Evolutionary conservation across 2,329 filamentous ascomycete genomes (phyloP).

Genomic region (Curvularia eragrostidis): DNA sequence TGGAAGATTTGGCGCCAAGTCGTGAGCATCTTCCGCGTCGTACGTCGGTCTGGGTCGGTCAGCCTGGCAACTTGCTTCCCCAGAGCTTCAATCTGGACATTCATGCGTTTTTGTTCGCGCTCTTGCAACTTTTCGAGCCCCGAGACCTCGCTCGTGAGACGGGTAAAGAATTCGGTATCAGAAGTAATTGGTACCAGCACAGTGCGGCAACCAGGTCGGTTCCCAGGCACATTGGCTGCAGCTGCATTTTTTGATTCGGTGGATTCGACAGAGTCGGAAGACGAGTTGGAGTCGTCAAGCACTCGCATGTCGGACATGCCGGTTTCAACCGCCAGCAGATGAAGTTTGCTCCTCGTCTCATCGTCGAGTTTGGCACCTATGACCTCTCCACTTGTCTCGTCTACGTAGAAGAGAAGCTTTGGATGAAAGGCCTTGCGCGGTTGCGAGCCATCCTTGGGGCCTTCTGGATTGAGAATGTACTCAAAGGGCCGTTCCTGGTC

Average conservation of each 20-base stretch:
- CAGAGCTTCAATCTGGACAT: constrained; percentile 67
- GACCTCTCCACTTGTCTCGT: constrained; percentile 69
- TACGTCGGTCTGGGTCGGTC: constrained; percentile 68
- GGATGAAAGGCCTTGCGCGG: constrained; percentile 61
- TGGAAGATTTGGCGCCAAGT: constrained; percentile 84
- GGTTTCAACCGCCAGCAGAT: constrained; percentile 63
- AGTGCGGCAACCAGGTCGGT: constrained; percentile 45
- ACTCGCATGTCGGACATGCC: constrained; percentile 51
- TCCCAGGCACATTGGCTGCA: constrained; percentile 6
- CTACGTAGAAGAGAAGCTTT: constrained; percentile 72
- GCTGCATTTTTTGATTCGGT: background rate
- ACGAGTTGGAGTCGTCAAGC: constrained; percentile 35
- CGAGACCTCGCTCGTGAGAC: constrained; percentile 73
- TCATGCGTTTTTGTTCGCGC: constrained; percentile 69
- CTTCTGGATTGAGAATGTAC: constrained; percentile 43
- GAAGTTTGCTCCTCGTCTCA: constrained; percentile 68
- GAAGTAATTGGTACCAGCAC: constrained; percentile 80
- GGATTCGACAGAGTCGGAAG: constrained; percentile 12
- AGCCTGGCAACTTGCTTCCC: constrained; percentile 69
- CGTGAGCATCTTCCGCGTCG: constrained; percentile 69
- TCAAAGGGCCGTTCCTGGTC: constrained; percentile 45
- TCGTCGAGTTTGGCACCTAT: constrained; percentile 72
- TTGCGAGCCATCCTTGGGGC: constrained; percentile 9
- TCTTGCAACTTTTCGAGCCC: constrained; percentile 72
- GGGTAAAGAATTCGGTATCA: constrained; percentile 79